Evolutionary conservation across 768 basidiomycete genomes (phyloP).

Genomic region (Imleria badia): DNA sequence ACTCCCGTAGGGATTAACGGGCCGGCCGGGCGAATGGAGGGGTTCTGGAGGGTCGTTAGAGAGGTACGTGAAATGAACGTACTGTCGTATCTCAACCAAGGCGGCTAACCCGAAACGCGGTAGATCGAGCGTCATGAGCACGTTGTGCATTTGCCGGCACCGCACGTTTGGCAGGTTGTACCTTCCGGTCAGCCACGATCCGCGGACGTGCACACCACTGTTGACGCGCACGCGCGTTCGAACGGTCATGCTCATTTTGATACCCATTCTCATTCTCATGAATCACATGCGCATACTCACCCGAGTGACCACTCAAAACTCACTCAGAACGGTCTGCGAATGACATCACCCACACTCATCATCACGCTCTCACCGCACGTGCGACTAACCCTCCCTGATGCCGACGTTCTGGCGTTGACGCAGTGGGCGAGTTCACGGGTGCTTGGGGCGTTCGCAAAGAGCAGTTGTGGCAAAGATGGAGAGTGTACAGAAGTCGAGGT

Average conservation of each 20-base stretch:
- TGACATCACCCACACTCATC: constrained; percentile 48
- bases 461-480: constrained; percentile 28
- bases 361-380: constrained; percentile 84
- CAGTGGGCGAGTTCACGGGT: constrained; percentile 75
- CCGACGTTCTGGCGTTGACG: constrained; percentile 69
- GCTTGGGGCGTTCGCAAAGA: constrained; percentile 47
- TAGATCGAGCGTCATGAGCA: constrained; percentile 84
- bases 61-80: constrained; percentile 52
- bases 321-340: neutral
- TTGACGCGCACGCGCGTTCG: neutral
- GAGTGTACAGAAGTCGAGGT: constrained; percentile 54
- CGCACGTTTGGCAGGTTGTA: constrained; percentile 86
- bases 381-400: constrained; percentile 59
- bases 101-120: neutral
- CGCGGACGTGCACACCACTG: neutral
- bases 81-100: neutral
- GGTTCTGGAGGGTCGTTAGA: constrained; percentile 75
- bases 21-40: constrained; percentile 69
- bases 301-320: constrained; percentile 4
- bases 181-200: constrained; percentile 36
- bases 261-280: constrained; percentile 7
- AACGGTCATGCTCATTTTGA: constrained; percentile 14
- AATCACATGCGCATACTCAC: neutral
- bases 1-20: constrained; percentile 3
- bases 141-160: constrained; percentile 78